phyloP scores from a whole-genome alignment of 495 filamentous ascomycete species.

The Tetracladium marchalianum region DNA sequence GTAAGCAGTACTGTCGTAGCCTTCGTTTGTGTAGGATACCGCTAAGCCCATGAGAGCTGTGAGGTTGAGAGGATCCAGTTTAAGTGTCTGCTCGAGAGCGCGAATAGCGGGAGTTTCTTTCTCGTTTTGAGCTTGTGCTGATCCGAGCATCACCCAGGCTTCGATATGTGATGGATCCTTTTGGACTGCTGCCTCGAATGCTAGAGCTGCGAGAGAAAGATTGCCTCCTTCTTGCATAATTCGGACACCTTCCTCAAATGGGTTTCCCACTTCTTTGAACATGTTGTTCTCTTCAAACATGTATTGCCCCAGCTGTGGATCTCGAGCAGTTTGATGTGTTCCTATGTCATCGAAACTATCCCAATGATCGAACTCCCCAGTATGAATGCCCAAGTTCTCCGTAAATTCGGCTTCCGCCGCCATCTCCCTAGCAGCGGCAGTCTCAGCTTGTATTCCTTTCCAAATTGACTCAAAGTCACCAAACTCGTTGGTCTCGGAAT shows the following conservation, averaged over 20 bases:
- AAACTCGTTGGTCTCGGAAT: conserved; percentile 49
- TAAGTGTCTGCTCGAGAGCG: conserved; percentile 87
- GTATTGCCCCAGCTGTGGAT: conserved; percentile 78
- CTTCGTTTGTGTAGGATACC: conserved; percentile 98
- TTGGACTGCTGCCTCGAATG: conserved; percentile 95
- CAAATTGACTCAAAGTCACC: conserved; percentile 86
- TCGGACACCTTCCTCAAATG: conserved; percentile 82
- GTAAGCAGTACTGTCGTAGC: conserved; percentile 94
- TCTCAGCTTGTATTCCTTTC: conserved; percentile 78
- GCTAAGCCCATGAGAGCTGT: conserved; percentile 89
- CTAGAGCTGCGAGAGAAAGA: conserved; percentile 83
- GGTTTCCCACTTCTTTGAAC: conserved; percentile 64
- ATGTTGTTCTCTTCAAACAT: conserved; percentile 91
- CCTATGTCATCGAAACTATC: conserved; percentile 57
- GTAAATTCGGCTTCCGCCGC: conserved; percentile 52
- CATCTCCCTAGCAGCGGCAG: conserved; percentile 56
- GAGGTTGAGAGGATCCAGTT: conserved; percentile 76
- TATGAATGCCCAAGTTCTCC: conserved; percentile 44
- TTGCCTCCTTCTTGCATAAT: conserved; percentile 91
- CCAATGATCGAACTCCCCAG: conserved; percentile 61
- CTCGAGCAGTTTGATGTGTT: conserved; percentile 46
- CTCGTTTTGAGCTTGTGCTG: conserved; percentile 93
- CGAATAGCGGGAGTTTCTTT: conserved; percentile 97
- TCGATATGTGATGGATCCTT: conserved; percentile 79
- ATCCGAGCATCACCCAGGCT: conserved; percentile 86